phyloP scores from a whole-genome alignment of 2,329 filamentous ascomycete genomes.

The Rachicladosporium sp. region DNA sequence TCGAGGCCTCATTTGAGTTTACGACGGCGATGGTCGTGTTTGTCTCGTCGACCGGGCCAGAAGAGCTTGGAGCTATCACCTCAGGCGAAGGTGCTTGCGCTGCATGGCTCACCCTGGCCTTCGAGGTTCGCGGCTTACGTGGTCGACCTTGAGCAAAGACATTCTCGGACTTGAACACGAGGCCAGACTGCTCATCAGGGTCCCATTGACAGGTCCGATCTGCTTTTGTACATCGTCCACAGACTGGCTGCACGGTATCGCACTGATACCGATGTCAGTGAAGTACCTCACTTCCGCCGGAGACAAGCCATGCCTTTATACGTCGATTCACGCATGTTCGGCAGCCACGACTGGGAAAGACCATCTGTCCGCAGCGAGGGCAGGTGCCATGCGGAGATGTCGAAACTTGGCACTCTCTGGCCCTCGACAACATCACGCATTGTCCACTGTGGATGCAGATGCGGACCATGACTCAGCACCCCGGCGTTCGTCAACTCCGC shows the following conservation, averaged over 20 bases:
- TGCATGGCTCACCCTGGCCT: not conserved
- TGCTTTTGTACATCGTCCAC: slow-evolving; percentile 12
- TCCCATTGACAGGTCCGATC: slow-evolving; percentile 13
- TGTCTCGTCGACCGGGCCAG: not conserved
- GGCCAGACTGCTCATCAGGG: slow-evolving; percentile 6
- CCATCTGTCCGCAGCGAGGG: too few relatives aligned
- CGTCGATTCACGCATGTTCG: slow-evolving; percentile 5
- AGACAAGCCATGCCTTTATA: slow-evolving; percentile 5
- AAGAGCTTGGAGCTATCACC: not conserved
- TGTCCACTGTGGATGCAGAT: too few relatives aligned
- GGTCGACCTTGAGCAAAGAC: slow-evolving; percentile 13
- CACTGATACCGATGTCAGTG: slow-evolving; percentile 3
- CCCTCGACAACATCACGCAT: too few relatives aligned
- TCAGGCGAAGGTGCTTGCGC: too few relatives aligned
- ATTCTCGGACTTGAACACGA: slow-evolving; percentile 14
- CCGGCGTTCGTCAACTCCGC: too few relatives aligned
- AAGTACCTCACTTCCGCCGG: too few relatives aligned
- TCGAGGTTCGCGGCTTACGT: slow-evolving; percentile 8
- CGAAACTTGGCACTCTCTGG: too few relatives aligned
- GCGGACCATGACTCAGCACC: too few relatives aligned
- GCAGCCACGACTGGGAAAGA: slow-evolving; percentile 1
- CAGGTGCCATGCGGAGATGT: too few relatives aligned
- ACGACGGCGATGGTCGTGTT: not conserved
- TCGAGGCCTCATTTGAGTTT: not conserved
- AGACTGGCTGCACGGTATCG: slow-evolving; percentile 7